phyloP scores from a whole-genome alignment of 2,329 filamentous ascomycete genomes.

The Hirsutella thompsonii region DNA sequence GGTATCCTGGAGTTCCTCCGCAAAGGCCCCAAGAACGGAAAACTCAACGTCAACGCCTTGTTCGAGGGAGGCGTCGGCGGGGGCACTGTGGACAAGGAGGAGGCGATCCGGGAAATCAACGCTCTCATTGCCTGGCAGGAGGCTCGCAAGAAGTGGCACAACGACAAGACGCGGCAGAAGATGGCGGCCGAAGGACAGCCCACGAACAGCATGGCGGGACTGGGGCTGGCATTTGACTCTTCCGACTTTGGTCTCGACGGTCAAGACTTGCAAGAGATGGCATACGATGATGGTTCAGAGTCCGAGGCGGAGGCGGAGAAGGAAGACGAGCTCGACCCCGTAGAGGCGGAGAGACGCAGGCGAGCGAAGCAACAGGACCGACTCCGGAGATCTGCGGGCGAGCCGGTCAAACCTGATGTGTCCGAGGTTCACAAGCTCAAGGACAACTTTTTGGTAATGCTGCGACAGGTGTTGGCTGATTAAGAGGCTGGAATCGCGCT shows the following conservation, averaged over 20 bases:
- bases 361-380: slow-evolving; percentile 68
- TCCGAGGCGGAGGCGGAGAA: slow-evolving; percentile 58
- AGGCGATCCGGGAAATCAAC: slow-evolving; percentile 71
- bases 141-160: slow-evolving; percentile 93
- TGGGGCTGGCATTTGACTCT: slow-evolving; percentile 53
- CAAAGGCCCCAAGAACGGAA: slow-evolving; percentile 72
- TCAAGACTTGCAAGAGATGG: slow-evolving; percentile 76
- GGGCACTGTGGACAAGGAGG: slow-evolving; percentile 54
- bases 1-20: slow-evolving; percentile 87
- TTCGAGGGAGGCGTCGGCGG: slow-evolving; percentile 67
- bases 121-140: slow-evolving; percentile 86
- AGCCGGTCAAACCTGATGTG: slow-evolving; percentile 72
- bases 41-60: slow-evolving; percentile 86
- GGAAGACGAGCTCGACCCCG: slow-evolving; percentile 74
- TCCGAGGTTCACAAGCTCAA: slow-evolving; percentile 67
- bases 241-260: slow-evolving; percentile 84
- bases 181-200: slow-evolving; percentile 71
- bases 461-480: slow-evolving; percentile 68
- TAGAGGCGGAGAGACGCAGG: slow-evolving; percentile 71
- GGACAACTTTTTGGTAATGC: slow-evolving; percentile 69
- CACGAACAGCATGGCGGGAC: slow-evolving; percentile 34
- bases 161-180: slow-evolving; percentile 95
- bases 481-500: slow-evolving; percentile 25
- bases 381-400: slow-evolving; percentile 66
- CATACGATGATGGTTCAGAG: slow-evolving; percentile 58